Evolutionary conservation across 306 rosid species (phyloP).

Genomic region (Dalbergia cochinchinensis): DNA sequence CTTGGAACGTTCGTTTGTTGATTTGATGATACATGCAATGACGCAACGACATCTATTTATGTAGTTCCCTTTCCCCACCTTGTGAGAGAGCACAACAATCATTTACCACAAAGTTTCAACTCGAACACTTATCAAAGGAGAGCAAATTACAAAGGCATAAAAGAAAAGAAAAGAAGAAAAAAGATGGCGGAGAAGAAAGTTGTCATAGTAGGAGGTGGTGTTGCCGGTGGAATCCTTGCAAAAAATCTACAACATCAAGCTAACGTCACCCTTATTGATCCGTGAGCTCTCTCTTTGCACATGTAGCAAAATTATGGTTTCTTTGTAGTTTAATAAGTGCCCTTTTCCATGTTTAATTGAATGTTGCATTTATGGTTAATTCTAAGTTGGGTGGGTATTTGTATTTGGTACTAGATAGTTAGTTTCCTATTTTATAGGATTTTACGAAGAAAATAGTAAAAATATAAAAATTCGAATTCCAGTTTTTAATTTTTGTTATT

Average conservation of each 20-base stretch:
- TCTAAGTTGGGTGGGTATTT: background rate
- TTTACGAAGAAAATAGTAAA: too few species aligned
- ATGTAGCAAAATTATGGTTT: background rate
- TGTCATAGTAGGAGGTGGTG: constrained; percentile 86
- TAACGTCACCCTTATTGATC: constrained; percentile 74
- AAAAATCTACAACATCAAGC: constrained; percentile 67
- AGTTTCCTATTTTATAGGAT: too few species aligned
- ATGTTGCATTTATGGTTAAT: background rate
- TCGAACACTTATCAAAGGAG: background rate
- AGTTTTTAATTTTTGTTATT: too few species aligned
- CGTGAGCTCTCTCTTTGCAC: constrained; percentile 53
- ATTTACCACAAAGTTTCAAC: background rate
- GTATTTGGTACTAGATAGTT: too few species aligned
- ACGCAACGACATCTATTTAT: constrained; percentile 50
- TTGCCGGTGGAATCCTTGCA: constrained; percentile 79
- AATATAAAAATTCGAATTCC: too few species aligned
- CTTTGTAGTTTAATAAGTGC: constrained; percentile 1
- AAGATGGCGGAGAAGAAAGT: constrained; percentile 63
- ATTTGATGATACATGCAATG: constrained; percentile 53
- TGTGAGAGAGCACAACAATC: constrained; percentile 29
- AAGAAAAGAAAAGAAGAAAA: background rate
- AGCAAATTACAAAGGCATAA: background rate
- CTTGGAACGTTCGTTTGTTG: constrained; percentile 18
- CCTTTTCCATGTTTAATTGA: constrained; percentile 15
- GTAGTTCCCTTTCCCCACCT: background rate